Percentiles rank a stretch among this genome's conserved stretches.
Evolutionary conservation across 1,284 basidiomycete genomes (phyloP).

Genomic region (Omphalotus olearius): DNA sequence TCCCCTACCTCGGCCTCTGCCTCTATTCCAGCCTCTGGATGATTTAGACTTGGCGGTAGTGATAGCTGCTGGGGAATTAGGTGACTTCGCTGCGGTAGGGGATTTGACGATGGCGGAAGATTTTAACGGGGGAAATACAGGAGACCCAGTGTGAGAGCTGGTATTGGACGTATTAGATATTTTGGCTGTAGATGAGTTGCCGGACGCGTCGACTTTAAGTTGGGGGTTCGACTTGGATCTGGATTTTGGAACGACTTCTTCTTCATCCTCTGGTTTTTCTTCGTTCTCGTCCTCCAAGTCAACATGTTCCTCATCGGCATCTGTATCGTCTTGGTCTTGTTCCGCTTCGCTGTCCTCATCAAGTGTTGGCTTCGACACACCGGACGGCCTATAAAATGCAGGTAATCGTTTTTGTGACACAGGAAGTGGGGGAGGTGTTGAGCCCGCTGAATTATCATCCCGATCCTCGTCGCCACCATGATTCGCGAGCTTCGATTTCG

Average conservation of each 20-base stretch:
- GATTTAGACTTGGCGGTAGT: slow-evolving; percentile 8
- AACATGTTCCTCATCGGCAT: not conserved
- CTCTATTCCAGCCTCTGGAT: slow-evolving; percentile 1
- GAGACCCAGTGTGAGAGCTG: not conserved
- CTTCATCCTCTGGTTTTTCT: not conserved
- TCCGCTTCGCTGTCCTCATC: slow-evolving; percentile 10
- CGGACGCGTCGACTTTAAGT: slow-evolving; percentile 4
- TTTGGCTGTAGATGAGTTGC: slow-evolving; percentile 3
- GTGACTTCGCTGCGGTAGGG: not conserved
- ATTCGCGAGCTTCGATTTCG: too few species aligned
- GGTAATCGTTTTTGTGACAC: not conserved
- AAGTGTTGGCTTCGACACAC: not conserved
- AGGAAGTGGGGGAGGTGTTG: not conserved
- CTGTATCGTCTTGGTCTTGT: slow-evolving; percentile 9
- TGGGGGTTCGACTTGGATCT: not conserved
- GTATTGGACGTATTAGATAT: not conserved
- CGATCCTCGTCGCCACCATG: too few species aligned
- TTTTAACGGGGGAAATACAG: not conserved
- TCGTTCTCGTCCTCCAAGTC: too few species aligned
- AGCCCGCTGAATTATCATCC: not conserved
- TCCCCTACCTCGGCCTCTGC: slow-evolving; percentile 10
- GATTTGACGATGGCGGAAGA: not conserved
- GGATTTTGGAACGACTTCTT: not conserved
- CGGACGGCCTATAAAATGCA: not conserved
- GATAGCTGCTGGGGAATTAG: not conserved